Percentiles rank a stretch among this genome's conserved stretches.
Evolutionary conservation across 2,329 filamentous ascomycete genomes (phyloP).

Genomic region (Plenodomus biglobosus): DNA sequence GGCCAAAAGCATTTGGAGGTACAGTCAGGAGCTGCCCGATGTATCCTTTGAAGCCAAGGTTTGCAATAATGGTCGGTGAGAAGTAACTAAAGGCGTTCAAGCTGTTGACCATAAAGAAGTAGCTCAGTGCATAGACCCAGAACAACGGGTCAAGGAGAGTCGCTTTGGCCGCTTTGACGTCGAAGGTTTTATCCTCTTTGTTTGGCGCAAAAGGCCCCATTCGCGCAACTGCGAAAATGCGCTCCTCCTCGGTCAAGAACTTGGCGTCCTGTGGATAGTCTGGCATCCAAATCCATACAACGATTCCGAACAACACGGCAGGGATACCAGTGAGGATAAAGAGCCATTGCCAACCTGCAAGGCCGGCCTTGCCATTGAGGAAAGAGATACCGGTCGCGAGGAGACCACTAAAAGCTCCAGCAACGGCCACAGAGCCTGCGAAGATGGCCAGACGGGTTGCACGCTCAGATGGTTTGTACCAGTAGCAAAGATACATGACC

Average conservation of each 20-base stretch:
- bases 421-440: slow-evolving; percentile 76
- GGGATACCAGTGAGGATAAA: slow-evolving; percentile 65
- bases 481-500: slow-evolving; percentile 77
- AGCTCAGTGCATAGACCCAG: slow-evolving; percentile 53
- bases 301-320: slow-evolving; percentile 66
- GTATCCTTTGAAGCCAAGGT: slow-evolving; percentile 58
- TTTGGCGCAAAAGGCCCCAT: slow-evolving; percentile 54
- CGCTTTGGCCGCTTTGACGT: slow-evolving; percentile 49
- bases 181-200: slow-evolving; percentile 47
- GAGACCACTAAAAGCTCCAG: slow-evolving; percentile 73
- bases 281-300: slow-evolving; percentile 72
- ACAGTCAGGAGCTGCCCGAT: slow-evolving; percentile 67
- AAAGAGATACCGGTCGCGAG: slow-evolving; percentile 69
- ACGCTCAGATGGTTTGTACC: slow-evolving; percentile 77
- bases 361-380: slow-evolving; percentile 62
- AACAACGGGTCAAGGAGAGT: slow-evolving; percentile 55
- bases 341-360: slow-evolving; percentile 43
- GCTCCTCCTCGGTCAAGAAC: slow-evolving; percentile 70
- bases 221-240: slow-evolving; percentile 68
- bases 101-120: slow-evolving; percentile 47
- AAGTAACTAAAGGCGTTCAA: slow-evolving; percentile 48
- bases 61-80: slow-evolving; percentile 66
- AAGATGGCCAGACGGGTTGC: slow-evolving; percentile 75
- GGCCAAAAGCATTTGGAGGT: slow-evolving; percentile 64
- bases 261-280: slow-evolving; percentile 72